phyloP scores from a whole-genome alignment of 2,329 filamentous ascomycete species.

The Colletotrichum spaethianum region DNA sequence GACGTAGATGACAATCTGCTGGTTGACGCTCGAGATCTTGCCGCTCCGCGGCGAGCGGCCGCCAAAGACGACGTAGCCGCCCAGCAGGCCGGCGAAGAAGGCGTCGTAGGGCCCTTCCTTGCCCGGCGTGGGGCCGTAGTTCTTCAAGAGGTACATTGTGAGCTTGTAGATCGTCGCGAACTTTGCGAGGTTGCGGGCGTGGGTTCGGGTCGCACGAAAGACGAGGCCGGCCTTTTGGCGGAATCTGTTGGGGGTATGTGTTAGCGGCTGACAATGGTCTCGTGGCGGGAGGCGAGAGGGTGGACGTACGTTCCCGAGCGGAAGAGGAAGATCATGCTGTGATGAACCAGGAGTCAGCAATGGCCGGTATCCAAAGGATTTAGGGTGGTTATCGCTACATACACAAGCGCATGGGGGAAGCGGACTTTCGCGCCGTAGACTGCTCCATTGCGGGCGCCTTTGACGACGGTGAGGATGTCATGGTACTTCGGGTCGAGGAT shows the following conservation, averaged over 20 bases:
- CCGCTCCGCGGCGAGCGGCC: slow-evolving; percentile 72
- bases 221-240: slow-evolving; percentile 85
- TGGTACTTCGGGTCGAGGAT: slow-evolving; percentile 88
- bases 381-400: slow-evolving; percentile 44
- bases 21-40: slow-evolving; percentile 84
- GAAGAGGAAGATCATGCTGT: slow-evolving; percentile 96
- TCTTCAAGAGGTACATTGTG: slow-evolving; percentile 81
- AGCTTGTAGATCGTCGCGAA: slow-evolving; percentile 94
- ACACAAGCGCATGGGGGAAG: slow-evolving; percentile 96
- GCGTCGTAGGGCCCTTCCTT: slow-evolving; percentile 83
- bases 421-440: slow-evolving; percentile 98
- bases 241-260: slow-evolving; percentile 60
- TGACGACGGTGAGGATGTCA: slow-evolving; percentile 86
- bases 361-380: background rate
- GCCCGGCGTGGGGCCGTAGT: slow-evolving; percentile 69
- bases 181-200: slow-evolving; percentile 91
- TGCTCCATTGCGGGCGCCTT: slow-evolving; percentile 95
- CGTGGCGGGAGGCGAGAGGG: slow-evolving; percentile 15
- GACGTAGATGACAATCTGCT: slow-evolving; percentile 99
- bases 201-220: slow-evolving; percentile 87
- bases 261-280: slow-evolving; percentile 7
- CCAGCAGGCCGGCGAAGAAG: slow-evolving; percentile 88
- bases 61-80: slow-evolving; percentile 95
- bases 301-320: slow-evolving; percentile 84
- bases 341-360: slow-evolving; percentile 9